These are phyloP conservation scores for Yamadazyma siamensis DNA, from an alignment of 1,139 yeast genomes.

Conservation along the genomic window DNA sequence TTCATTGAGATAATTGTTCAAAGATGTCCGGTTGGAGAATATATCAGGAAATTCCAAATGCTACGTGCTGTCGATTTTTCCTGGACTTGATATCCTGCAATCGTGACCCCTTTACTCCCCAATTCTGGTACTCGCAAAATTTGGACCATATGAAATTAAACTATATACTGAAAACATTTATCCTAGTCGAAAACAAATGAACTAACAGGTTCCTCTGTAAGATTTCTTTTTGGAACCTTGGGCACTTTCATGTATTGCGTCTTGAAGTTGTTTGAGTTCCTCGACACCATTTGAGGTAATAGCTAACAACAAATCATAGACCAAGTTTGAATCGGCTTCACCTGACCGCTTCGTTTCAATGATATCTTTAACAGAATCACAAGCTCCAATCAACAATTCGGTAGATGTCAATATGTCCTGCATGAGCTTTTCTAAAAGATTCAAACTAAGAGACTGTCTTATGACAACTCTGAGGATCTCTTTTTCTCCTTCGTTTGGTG, in stretches of 20 bases:
- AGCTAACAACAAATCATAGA: slow-evolving; percentile 33
- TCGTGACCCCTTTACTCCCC: too few species aligned
- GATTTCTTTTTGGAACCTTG: slow-evolving; percentile 31
- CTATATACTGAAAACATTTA: too few species aligned
- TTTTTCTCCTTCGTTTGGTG: slow-evolving; percentile 49
- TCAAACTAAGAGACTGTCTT: slow-evolving; percentile 66
- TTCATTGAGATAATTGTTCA: too few species aligned
- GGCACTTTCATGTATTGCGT: slow-evolving; percentile 14
- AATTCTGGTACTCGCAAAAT: too few species aligned
- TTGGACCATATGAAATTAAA: too few species aligned
- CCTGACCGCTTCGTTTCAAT: slow-evolving; percentile 15
- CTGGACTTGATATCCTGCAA: too few species aligned
- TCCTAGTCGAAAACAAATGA: too few species aligned
- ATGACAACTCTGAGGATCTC: slow-evolving; percentile 87
- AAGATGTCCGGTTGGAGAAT: too few species aligned
- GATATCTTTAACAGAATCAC: slow-evolving; percentile 24
- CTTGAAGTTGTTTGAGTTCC: slow-evolving; percentile 24
- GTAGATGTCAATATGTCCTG: slow-evolving; percentile 57
- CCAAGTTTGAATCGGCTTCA: slow-evolving; percentile 20
- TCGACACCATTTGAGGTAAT: slow-evolving; percentile 39
- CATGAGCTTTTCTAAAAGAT: slow-evolving; percentile 70
- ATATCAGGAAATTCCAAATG: too few species aligned
- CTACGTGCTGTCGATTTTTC: too few species aligned
- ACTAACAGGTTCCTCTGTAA: slow-evolving; percentile 56
- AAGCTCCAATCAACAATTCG: slow-evolving; percentile 48